Percentiles rank a stretch among this genome's conserved stretches.
phyloP scores from a whole-genome alignment of 768 basidiomycete species.

The Lactarius akahatsu region DNA sequence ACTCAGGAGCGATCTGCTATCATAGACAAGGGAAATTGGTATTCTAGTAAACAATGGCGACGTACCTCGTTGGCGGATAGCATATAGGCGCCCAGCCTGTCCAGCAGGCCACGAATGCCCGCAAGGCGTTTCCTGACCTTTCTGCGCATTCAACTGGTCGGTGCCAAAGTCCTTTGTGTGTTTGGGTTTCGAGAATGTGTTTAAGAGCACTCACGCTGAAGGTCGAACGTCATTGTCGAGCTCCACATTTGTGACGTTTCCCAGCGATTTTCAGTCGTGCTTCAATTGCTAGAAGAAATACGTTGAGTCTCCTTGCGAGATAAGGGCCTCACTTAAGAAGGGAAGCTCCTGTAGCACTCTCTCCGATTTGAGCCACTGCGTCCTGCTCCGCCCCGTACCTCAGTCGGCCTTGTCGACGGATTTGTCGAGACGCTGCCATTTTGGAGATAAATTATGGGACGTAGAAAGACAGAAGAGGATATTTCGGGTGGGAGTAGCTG shows the following conservation, averaged over 20 bases:
- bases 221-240: constrained; percentile 10
- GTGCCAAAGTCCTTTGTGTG: neutral
- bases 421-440: too few species aligned
- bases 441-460: too few species aligned
- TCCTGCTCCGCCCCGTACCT: too few species aligned
- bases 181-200: neutral
- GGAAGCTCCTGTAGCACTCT: neutral
- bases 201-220: constrained; percentile 12
- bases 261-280: constrained; percentile 17
- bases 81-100: constrained; percentile 54
- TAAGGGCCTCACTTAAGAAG: neutral
- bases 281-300: constrained; percentile 21
- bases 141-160: too few species aligned
- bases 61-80: constrained; percentile 56
- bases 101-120: constrained; percentile 48
- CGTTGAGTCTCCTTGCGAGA: neutral
- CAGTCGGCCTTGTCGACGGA: too few species aligned
- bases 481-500: too few species aligned
- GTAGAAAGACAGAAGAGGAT: too few species aligned
- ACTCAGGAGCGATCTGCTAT: constrained; percentile 45
- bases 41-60: neutral
- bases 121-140: too few species aligned
- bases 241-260: constrained; percentile 8
- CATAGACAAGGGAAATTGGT: neutral
- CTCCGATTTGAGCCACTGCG: too few species aligned